A percentile compares a stretch with the other conserved stretches of the same genome.
Evolutionary conservation across 208 protist genomes (phyloP).

Genomic region (Zelonia costaricensis): DNA sequence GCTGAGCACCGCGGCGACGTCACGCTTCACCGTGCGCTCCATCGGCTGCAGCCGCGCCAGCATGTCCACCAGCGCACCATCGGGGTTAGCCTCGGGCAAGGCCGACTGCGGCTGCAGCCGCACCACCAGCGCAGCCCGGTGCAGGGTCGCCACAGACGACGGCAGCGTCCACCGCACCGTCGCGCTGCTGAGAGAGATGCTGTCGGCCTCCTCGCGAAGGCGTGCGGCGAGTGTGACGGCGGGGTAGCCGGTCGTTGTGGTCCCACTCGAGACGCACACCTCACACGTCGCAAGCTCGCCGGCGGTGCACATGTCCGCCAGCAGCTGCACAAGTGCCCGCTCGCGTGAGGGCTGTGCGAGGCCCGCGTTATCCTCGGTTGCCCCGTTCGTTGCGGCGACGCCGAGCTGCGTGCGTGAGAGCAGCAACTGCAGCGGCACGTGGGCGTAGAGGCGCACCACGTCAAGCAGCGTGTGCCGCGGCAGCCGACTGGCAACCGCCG

Average conservation of each 20-base stretch:
- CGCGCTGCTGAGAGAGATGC: neutral
- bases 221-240: neutral
- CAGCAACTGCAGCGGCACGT: slow-evolving; percentile 28
- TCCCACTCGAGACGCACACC: neutral
- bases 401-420: neutral
- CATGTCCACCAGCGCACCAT: neutral
- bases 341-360: neutral
- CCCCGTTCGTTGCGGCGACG: neutral
- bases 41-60: slow-evolving; percentile 6
- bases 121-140: slow-evolving; percentile 6
- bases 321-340: slow-evolving; percentile 26
- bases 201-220: neutral
- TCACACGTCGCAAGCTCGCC: slow-evolving; percentile 18
- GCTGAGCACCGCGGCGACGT: neutral
- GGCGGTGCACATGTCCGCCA: slow-evolving; percentile 39
- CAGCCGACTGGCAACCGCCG: slow-evolving; percentile 14
- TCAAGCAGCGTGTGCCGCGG: slow-evolving; percentile 41
- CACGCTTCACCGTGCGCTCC: neutral
- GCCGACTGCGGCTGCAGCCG: neutral
- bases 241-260: neutral
- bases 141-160: neutral
- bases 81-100: neutral
- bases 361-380: neutral
- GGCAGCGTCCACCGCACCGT: slow-evolving; percentile 9
- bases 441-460: slow-evolving; percentile 35